phyloP scores from a whole-genome alignment of 2,329 filamentous ascomycete species.

The Emergomyces pasteurianus region DNA sequence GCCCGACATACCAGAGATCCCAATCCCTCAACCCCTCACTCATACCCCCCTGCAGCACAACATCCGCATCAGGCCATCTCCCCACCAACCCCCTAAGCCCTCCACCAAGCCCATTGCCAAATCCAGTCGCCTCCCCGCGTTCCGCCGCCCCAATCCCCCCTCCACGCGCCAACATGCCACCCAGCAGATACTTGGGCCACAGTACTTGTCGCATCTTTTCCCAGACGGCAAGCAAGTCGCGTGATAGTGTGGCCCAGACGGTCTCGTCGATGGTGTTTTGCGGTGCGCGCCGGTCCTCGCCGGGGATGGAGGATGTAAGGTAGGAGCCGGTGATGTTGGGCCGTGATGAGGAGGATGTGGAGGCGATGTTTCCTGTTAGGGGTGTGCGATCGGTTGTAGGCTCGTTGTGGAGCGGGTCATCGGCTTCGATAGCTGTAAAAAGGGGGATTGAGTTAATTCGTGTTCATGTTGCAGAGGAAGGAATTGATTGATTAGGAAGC shows the following conservation, averaged over 20 bases:
- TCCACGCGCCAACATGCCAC: constrained; percentile 47
- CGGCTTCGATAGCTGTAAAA: constrained; percentile 67
- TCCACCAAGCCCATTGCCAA: constrained; percentile 31
- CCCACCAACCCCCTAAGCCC: constrained; percentile 46
- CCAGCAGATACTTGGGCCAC: constrained; percentile 86
- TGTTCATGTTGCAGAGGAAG: background rate
- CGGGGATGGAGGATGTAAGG: constrained; percentile 77
- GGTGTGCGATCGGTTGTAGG: constrained; percentile 60
- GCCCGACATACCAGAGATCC: constrained; percentile 64
- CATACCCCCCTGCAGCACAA: constrained; percentile 59
- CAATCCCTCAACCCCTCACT: constrained; percentile 85
- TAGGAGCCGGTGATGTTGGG: constrained; percentile 57
- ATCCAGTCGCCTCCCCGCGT: constrained; percentile 39
- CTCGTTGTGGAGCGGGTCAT: constrained; percentile 58
- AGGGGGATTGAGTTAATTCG: background rate
- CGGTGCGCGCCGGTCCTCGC: constrained; percentile 81
- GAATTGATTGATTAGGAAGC: background rate
- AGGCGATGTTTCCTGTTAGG: constrained; percentile 64
- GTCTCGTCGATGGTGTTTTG: constrained; percentile 93
- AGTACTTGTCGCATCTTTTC: constrained; percentile 96
- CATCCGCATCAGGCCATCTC: constrained; percentile 56
- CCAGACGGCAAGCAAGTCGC: constrained; percentile 88
- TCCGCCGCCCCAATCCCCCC: constrained; percentile 46
- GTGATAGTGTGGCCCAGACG: constrained; percentile 92
- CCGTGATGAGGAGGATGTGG: constrained; percentile 1